Evolutionary conservation across 2,329 filamentous ascomycete species (phyloP).

Genomic region (Byssochlamys sp.): DNA sequence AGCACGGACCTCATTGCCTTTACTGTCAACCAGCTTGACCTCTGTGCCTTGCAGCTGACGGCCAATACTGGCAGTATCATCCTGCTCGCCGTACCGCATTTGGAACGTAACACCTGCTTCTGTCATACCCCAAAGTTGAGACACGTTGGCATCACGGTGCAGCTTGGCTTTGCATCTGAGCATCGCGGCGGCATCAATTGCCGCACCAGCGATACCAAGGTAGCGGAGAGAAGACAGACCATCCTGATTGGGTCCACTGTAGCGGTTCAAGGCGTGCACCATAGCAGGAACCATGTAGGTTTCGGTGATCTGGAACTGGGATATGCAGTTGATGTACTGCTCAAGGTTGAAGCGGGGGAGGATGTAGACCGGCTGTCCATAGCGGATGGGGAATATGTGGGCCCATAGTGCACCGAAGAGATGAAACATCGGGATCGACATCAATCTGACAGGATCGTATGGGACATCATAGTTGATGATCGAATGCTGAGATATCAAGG

Average conservation of each 20-base stretch:
- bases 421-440: slow-evolving; percentile 47
- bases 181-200: slow-evolving; percentile 35
- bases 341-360: slow-evolving; percentile 37
- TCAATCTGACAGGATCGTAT: slow-evolving; percentile 35
- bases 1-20: slow-evolving; percentile 20
- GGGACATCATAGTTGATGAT: slow-evolving; percentile 33
- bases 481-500: slow-evolving; percentile 44
- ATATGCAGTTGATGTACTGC: slow-evolving; percentile 31
- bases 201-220: slow-evolving; percentile 42
- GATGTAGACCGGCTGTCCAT: slow-evolving; percentile 39
- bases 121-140: slow-evolving; percentile 48
- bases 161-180: slow-evolving; percentile 34
- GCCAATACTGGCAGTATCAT: slow-evolving; percentile 41
- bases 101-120: slow-evolving; percentile 41
- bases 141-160: slow-evolving; percentile 31
- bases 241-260: slow-evolving; percentile 12
- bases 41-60: slow-evolving; percentile 33
- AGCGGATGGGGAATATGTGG: slow-evolving; percentile 38
- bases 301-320: slow-evolving; percentile 39
- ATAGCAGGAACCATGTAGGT: slow-evolving; percentile 41
- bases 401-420: slow-evolving; percentile 41
- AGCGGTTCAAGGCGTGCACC: slow-evolving; percentile 27
- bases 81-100: slow-evolving; percentile 29
- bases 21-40: slow-evolving; percentile 25
- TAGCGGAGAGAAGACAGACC: slow-evolving; percentile 35